A percentile compares a stretch with the other conserved stretches of the same genome.
phyloP scores from a whole-genome alignment of 1,284 basidiomycete genomes.

The Cryptococcus hybrid region DNA sequence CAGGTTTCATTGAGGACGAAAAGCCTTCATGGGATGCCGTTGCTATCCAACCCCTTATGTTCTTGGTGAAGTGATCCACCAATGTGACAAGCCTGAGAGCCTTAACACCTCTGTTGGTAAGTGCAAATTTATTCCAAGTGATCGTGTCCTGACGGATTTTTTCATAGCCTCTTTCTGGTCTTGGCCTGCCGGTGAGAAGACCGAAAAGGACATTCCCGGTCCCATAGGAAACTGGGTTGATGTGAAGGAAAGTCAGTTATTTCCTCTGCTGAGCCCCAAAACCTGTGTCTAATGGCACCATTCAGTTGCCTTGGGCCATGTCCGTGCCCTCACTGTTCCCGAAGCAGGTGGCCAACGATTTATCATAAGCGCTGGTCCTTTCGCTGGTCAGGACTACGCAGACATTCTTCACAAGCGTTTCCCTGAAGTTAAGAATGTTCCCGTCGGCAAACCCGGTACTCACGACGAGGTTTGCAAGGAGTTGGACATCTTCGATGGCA shows the following conservation, averaged over 20 bases:
- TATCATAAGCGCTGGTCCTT: conserved; percentile 52
- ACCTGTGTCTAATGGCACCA: neutral
- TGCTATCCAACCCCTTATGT: conserved; percentile 59
- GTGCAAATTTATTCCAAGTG: conserved; percentile 1
- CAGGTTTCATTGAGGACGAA: conserved; percentile 56
- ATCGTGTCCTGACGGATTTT: no score
- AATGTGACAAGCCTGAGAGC: conserved; percentile 51
- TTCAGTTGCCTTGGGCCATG: conserved; percentile 59
- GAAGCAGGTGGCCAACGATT: conserved; percentile 64
- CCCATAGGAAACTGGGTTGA: conserved; percentile 57
- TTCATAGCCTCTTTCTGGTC: conserved; percentile 41
- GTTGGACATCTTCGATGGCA: conserved; percentile 26
- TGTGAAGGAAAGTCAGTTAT: conserved; percentile 51
- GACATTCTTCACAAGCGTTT: conserved; percentile 29
- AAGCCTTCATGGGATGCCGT: conserved; percentile 60
- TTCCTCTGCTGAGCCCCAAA: neutral
- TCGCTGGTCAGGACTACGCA: conserved; percentile 34
- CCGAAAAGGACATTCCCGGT: conserved; percentile 40
- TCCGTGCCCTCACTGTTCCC: conserved; percentile 56
- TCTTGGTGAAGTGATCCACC: conserved; percentile 56
- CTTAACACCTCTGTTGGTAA: conserved; percentile 58
- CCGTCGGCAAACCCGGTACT: conserved; percentile 30
- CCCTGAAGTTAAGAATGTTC: conserved; percentile 33
- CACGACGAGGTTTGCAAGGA: conserved; percentile 22
- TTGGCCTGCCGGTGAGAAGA: conserved; percentile 50